Evolutionary conservation across 805 yeast species (phyloP).

Genomic region (Zygotorulaspora danielsina): DNA sequence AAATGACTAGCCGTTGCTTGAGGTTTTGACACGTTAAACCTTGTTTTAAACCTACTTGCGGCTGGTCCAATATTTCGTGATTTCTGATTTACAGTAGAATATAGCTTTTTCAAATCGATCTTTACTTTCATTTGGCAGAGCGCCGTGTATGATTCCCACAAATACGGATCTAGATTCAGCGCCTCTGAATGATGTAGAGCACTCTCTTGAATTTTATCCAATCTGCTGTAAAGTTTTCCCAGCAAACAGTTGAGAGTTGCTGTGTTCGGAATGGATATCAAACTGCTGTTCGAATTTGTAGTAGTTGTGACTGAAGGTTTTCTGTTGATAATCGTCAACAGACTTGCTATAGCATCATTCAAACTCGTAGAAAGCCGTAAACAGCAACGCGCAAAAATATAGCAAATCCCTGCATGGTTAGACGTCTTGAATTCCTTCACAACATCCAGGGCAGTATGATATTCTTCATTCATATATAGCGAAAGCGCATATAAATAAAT

Average conservation of each 20-base stretch:
- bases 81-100: slow-evolving; percentile 11
- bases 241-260: slow-evolving; percentile 63
- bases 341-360: slow-evolving; percentile 14
- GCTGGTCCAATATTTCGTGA: slow-evolving; percentile 9
- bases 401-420: slow-evolving; percentile 69
- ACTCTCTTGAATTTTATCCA: slow-evolving; percentile 62
- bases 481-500: slow-evolving; percentile 67
- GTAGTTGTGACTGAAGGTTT: slow-evolving; percentile 7
- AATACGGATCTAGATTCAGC: slow-evolving; percentile 66
- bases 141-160: slow-evolving; percentile 83
- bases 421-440: slow-evolving; percentile 33
- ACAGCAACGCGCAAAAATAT: slow-evolving; percentile 65
- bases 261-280: slow-evolving; percentile 53
- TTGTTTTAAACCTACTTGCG: slow-evolving; percentile 10
- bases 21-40: slow-evolving; percentile 13
- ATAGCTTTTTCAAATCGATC: slow-evolving; percentile 40
- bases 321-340: slow-evolving; percentile 8
- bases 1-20: slow-evolving; percentile 13
- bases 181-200: slow-evolving; percentile 65
- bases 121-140: slow-evolving; percentile 68
- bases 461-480: slow-evolving; percentile 53
- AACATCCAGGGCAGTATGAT: slow-evolving; percentile 56
- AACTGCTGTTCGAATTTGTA: slow-evolving; percentile 7
- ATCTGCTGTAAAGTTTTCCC: slow-evolving; percentile 60
- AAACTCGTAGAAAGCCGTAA: slow-evolving; percentile 19